phyloP scores from a whole-genome alignment of 2,329 filamentous ascomycete species.

The Diaporthe vaccinii region DNA sequence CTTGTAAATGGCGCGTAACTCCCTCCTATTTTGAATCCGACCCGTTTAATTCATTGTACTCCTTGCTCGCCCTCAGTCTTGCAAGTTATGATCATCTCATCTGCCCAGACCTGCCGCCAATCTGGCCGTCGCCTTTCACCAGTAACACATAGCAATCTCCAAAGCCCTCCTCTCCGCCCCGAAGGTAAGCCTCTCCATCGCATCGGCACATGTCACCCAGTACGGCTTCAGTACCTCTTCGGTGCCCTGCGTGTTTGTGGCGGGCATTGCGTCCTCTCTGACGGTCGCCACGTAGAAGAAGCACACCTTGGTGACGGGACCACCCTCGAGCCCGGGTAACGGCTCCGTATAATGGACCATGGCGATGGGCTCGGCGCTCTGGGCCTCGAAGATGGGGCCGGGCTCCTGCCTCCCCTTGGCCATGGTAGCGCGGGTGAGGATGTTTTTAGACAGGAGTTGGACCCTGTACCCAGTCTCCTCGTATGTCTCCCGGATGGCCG shows the following conservation, averaged over 20 bases:
- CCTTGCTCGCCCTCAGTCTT: not conserved
- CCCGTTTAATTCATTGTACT: not conserved
- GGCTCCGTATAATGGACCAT: slow-evolving; percentile 54
- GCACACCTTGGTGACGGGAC: slow-evolving; percentile 53
- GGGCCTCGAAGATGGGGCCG: slow-evolving; percentile 32
- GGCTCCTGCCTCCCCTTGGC: slow-evolving; percentile 28
- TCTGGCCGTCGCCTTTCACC: not conserved
- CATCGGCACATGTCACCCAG: slow-evolving; percentile 46
- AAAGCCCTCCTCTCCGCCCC: slow-evolving; percentile 44
- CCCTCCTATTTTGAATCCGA: not conserved
- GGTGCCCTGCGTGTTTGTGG: slow-evolving; percentile 48
- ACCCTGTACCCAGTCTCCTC: slow-evolving; percentile 63
- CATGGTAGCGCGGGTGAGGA: slow-evolving; percentile 59
- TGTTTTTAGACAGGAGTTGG: slow-evolving; percentile 54
- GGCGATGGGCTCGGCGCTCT: slow-evolving; percentile 54
- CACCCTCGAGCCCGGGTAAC: slow-evolving; percentile 46
- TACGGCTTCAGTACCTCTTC: slow-evolving; percentile 48
- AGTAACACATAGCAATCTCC: slow-evolving; percentile 7
- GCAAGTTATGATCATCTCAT: not conserved
- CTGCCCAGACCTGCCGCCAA: too few relatives aligned
- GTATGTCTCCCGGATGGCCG: slow-evolving; percentile 61
- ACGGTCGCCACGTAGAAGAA: slow-evolving; percentile 56
- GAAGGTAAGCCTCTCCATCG: slow-evolving; percentile 46
- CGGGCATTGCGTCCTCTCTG: slow-evolving; percentile 47
- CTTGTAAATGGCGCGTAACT: not conserved